A percentile compares a stretch with the other conserved stretches of the same genome.
These are phyloP conservation scores for Raphanus raphanistrum DNA, from an alignment of 345 rosid genomes.

Conservation along the genomic window DNA sequence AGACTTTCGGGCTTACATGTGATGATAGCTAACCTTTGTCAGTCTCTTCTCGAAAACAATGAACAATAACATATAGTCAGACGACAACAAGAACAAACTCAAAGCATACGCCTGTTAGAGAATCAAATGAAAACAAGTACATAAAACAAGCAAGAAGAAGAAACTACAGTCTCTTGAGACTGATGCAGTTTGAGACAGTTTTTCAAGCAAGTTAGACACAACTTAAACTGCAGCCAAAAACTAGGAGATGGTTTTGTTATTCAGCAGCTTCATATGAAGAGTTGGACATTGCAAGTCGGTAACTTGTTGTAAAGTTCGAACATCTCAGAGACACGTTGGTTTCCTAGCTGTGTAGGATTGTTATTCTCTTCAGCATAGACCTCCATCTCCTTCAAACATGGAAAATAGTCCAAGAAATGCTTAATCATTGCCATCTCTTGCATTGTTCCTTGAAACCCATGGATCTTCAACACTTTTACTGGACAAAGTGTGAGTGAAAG, in stretches of 20 bases:
- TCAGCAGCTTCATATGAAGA: neutral
- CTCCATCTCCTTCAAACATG: neutral
- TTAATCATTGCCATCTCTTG: neutral
- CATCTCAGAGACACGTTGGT: neutral
- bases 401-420: conserved; percentile 6
- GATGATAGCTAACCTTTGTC: no score
- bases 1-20: no score
- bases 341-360: neutral
- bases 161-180: neutral
- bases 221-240: no score
- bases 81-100: neutral
- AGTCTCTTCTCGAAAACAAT: no score
- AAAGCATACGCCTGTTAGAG: neutral
- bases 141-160: neutral
- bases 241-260: neutral
- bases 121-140: neutral
- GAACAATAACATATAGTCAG: no score
- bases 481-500: neutral
- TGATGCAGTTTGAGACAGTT: neutral
- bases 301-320: neutral
- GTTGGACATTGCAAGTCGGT: neutral
- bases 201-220: neutral
- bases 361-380: neutral
- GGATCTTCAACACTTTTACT: neutral
- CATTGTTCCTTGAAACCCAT: neutral